These are phyloP conservation scores for Striga asiatica DNA, from an alignment of 257 asterid genomes.

Conservation along the genomic window DNA sequence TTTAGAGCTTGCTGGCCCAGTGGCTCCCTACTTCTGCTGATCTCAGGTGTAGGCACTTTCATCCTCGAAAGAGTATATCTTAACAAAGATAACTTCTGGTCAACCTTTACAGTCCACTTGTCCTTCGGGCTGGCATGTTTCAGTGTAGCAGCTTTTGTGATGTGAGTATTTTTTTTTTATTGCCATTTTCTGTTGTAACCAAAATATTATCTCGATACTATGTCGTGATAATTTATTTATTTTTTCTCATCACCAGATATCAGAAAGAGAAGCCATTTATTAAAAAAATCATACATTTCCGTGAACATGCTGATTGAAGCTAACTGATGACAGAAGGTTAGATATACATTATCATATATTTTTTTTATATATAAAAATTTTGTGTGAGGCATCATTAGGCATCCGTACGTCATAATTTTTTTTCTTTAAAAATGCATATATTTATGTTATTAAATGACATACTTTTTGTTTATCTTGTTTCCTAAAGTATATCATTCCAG, in stretches of 20 bases:
- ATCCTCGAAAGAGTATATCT: slow-evolving; percentile 24
- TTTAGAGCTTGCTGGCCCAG: slow-evolving; percentile 71
- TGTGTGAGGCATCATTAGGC: no score
- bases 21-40: slow-evolving; percentile 49
- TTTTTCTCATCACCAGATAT: slow-evolving; percentile 34
- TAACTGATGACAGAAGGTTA: background rate
- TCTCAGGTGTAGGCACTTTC: slow-evolving; percentile 50
- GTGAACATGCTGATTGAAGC: slow-evolving; percentile 5
- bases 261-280: slow-evolving; percentile 60
- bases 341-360: background rate
- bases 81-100: slow-evolving; percentile 69
- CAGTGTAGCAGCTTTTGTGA: slow-evolving; percentile 30
- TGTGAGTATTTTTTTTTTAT: slow-evolving; percentile 40
- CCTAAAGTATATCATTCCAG: no score
- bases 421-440: no score
- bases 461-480: no score
- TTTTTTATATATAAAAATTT: no score
- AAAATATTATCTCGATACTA: background rate
- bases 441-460: no score
- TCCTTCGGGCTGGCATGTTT: slow-evolving; percentile 58
- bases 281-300: slow-evolving; percentile 15
- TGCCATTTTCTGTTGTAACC: background rate
- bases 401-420: no score
- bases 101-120: slow-evolving; percentile 59
- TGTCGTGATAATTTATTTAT: background rate